Evolutionary conservation across 352 stramenopile species (phyloP), one percentile per base, ranked within the genome.

Genomic region (Phytophthora sojae): DNA sequence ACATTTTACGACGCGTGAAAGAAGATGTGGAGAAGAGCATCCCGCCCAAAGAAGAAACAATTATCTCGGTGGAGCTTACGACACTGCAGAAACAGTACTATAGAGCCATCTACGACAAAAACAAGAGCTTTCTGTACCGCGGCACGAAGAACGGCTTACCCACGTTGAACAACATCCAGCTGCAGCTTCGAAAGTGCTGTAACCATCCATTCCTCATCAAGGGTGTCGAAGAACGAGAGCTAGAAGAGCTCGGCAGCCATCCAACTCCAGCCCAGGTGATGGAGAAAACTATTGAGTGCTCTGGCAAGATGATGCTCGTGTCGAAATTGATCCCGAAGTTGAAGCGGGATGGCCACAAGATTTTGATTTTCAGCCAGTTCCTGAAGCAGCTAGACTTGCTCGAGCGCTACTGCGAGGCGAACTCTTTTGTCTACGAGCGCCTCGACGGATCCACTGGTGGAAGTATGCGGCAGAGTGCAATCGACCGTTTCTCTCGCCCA

Each of bases 181-280:
- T 99, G 85, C 95, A 99, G 82, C 77, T 99, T 23, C 84, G 98
- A 35, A 99, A 99, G 76, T 99, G 98, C 79, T 99, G 98, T 76
- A 99, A 99, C 79, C 98, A 99, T 76, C 93, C 98, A 2, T 99
- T 99, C 76, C 79, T 99, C 29, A 97, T 99, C 57, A 99, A 98
- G 66, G 97, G 97, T 15, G 90, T 96, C 19, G 89, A 96, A 69
- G 85, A 96, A 30, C 80, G 88, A 49, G 90, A 97, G 47, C 67
- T 96, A 1, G 87, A 92, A 39, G 84, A 95, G 37, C 80, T 97
- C 9, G 85, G 88, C 14, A 75, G 60, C 9, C 73, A 73, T 6
- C 87, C 89, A 1, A 81, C 82, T 15, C 55, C 79, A 8, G 54
- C 57, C 23, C 73, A 86, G 30, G 69, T 95, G 8, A 95, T 96